Percentiles rank a stretch among this genome's conserved stretches.
Conservation (phyloP, 1,284 basidiomycete genomes). For the Trametes hirsuta region DNA sequence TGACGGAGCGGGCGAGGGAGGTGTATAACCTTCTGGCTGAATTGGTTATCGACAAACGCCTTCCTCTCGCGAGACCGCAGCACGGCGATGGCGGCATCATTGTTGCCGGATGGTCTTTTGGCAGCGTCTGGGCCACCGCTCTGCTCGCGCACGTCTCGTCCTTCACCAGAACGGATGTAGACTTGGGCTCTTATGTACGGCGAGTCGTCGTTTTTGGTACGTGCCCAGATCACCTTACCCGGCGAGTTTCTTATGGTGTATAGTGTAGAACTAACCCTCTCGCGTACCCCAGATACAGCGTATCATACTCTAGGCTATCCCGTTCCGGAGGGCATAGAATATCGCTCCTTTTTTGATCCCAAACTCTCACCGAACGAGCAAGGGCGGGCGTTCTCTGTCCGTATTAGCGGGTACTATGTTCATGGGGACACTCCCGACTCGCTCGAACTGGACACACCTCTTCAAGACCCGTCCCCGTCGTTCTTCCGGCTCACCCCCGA, state of each 20-base stretch:
- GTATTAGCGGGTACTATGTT: conserved; percentile 17
- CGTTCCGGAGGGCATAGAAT: too few relatives aligned
- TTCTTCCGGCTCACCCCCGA: conserved; percentile 15
- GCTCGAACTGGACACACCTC: not conserved
- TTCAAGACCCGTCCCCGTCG: conserved; percentile 2
- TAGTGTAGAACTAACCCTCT: too few relatives aligned
- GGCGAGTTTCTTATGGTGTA: too few relatives aligned
- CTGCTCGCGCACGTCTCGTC: conserved; percentile 14
- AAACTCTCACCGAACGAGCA: not conserved
- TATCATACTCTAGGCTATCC: not conserved
- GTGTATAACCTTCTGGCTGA: conserved; percentile 6
- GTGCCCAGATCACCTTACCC: not conserved
- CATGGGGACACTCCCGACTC: conserved; percentile 13
- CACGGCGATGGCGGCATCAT: conserved; percentile 8
- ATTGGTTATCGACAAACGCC: not conserved
- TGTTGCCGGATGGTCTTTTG: conserved; percentile 17
- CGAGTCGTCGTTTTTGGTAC: conserved; percentile 12
- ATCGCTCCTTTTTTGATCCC: not conserved
- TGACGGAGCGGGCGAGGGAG: conserved; percentile 14
- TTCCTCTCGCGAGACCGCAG: not conserved
- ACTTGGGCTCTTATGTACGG: conserved; percentile 1
- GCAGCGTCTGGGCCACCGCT: conserved; percentile 11
- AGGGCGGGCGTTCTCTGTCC: conserved; percentile 1
- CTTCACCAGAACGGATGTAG: not conserved
- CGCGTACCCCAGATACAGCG: not conserved